These are phyloP conservation scores for Scorias spongiosa DNA, from an alignment of 2,329 filamentous ascomycete species.

Conservation along the genomic window DNA sequence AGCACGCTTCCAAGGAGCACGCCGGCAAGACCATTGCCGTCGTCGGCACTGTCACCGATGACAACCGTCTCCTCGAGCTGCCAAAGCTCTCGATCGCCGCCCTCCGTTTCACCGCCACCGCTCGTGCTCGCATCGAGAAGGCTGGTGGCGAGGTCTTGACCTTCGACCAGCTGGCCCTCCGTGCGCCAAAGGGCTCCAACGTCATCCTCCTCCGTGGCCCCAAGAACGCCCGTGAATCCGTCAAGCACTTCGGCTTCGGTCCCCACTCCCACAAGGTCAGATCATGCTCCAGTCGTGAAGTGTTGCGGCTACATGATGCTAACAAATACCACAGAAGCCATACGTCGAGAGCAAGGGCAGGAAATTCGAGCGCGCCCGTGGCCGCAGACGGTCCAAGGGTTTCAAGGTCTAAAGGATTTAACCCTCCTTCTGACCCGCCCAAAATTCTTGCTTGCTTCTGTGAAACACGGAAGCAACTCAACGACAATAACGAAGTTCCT, in stretches of 20 bases:
- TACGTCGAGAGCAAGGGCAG: constrained; percentile 96
- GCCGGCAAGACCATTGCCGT: constrained; percentile 78
- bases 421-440: neutral
- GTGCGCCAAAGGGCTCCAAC: constrained; percentile 90
- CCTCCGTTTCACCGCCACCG: constrained; percentile 90
- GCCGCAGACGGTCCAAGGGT: constrained; percentile 92
- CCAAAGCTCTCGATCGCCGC: constrained; percentile 91
- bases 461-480: neutral
- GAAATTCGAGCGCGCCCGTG: constrained; percentile 99
- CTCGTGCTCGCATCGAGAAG: constrained; percentile 81
- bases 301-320: constrained; percentile 1
- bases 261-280: constrained; percentile 93
- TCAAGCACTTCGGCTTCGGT: constrained; percentile 99
- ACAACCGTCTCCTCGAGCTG: constrained; percentile 80
- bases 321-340: constrained; percentile 54
- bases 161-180: constrained; percentile 90
- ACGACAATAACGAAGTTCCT: neutral
- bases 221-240: constrained; percentile 93
- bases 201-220: constrained; percentile 92
- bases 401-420: constrained; percentile 78
- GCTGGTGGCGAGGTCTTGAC: constrained; percentile 92
- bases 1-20: constrained; percentile 37
- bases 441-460: neutral
- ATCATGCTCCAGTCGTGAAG: constrained; percentile 4
- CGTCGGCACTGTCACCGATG: constrained; percentile 90